Base-by-base conservation (phyloP, 2,329 filamentous ascomycete species). In the Pyrenophora seminiperda region DNA sequence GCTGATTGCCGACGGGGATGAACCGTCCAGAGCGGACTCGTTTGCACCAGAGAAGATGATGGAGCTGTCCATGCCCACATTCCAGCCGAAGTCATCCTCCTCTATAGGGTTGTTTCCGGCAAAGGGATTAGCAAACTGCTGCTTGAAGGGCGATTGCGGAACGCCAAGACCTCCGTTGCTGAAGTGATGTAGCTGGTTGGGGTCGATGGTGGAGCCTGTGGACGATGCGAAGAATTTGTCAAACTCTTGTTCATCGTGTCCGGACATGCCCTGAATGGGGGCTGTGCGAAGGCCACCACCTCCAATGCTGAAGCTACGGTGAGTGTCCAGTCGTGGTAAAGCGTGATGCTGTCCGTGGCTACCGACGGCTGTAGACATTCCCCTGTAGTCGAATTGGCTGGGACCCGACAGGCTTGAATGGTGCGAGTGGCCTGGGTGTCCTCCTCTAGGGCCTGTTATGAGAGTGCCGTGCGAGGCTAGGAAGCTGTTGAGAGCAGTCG, bases 1-100 rank as follows among this genome's bases (percentile, higher is more conserved):
- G 77, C 93, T 97, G 72, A 97, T 93, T 38, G 91, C 91, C 7
- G 94, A 97, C 13, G 94, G 94, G 11, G 94, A 97, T 9, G 94
- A 97, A 51, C 89, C 91, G 65, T 96, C 93, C 45, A 97, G 83
- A 20, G 90, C 91, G 59, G 86, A 88, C 62, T 96, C 91, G 65
- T 88, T 88, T 47, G 79, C 76, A 48, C 82, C 83, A 7, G 65
- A 45, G 62, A 68, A 72, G 53, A 67, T 65, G 64, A 73, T 81
- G 37, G 89, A 84, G 65, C 87, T 84, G 57, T 94, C 90, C 70
- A 96, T 89, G 17, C 88, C 88, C 51, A 87, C 87, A 75, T 86
- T 83, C 91, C 91, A 97, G 63, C 91, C 89, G 70, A 94, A 90
- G 59, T 93, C 89, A 43, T 96, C 91, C 30, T 83, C 81, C 58